Conservation (phyloP, 345 rosid genomes). For the Eucalyptus tenuipes region DNA sequence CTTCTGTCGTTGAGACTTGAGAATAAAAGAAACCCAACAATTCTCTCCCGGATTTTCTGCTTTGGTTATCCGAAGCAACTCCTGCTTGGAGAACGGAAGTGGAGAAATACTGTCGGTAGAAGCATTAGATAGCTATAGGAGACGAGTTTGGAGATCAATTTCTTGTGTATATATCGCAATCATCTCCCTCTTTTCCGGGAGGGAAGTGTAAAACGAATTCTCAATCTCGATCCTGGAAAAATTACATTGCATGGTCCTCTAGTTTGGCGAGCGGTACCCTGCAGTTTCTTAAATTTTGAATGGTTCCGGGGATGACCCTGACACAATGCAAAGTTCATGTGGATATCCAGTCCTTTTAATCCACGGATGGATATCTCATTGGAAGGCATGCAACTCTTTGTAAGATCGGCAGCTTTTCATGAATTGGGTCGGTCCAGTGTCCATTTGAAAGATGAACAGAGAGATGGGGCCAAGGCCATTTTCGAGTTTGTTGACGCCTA, state of each 20-base stretch:
- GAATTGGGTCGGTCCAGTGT: neutral
- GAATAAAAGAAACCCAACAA: neutral
- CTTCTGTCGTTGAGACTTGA: slow-evolving; percentile 28
- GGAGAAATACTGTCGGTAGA: neutral
- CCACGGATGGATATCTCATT: neutral
- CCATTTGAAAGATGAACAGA: neutral
- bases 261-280: neutral
- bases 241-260: neutral
- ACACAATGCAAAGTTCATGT: neutral
- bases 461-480: neutral
- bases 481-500: too few species aligned
- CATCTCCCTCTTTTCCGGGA: neutral
- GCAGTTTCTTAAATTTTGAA: neutral
- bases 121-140: neutral
- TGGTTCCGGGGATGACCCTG: neutral
- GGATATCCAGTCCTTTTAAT: neutral
- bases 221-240: neutral
- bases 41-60: neutral
- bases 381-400: neutral
- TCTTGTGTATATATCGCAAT: neutral
- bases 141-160: neutral
- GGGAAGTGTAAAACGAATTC: neutral
- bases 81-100: neutral
- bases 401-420: neutral
- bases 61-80: neutral